Base-by-base conservation (phyloP, 139 green algal genomes). In the Micractinium sp. region DNA sequence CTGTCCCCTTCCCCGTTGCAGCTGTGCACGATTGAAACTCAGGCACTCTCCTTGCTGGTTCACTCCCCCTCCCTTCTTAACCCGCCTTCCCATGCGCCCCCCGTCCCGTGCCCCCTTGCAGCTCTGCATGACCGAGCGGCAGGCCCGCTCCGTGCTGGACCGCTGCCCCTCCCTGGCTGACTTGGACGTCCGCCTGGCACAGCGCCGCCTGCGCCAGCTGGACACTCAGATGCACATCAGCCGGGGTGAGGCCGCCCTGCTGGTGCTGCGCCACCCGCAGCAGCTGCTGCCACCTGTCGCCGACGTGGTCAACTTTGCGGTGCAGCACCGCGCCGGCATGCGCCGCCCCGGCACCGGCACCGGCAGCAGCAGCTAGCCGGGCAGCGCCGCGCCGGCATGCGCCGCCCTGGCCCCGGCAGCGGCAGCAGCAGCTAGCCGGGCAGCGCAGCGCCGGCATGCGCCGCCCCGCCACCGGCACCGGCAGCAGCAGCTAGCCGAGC, bases 101-200 rank as follows among this genome's bases (percentile, higher is more conserved):
- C 23, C 33, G 23, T 0, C 29, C 27, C 0, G 15, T 61, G 1
- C 33, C 18, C 29, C 14, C 35, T 13, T 0, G 61, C 82, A 87
- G 82, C 82, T 87, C 35, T 87, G 82, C 82, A 87, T 87, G 82
- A 87, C 33, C 35, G 82, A 87, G 61, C 33, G 60, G 23, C 82
- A 87, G 61, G 82, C 82, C 9, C 60, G 82, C 13, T 76, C 60
- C 2, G 66, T 76, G 33, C 82, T 87, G 61, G 13, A n/a, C 25
- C 82, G 82, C 82, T 87, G 82, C 82, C 82, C 60, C 61, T 25
- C 82, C 23, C 82, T 87, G 73, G 16, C 7, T 27, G 63, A 71
- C 20, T 35, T 87, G 35, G 82, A 87, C 33, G 33, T 60, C 33
- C 66, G 66, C 31, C 82, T 87, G 82, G 82, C 82, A 13, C 22